Base-by-base conservation (phyloP, 2,329 filamentous ascomycete genomes). In the Fusarium palustre region DNA sequence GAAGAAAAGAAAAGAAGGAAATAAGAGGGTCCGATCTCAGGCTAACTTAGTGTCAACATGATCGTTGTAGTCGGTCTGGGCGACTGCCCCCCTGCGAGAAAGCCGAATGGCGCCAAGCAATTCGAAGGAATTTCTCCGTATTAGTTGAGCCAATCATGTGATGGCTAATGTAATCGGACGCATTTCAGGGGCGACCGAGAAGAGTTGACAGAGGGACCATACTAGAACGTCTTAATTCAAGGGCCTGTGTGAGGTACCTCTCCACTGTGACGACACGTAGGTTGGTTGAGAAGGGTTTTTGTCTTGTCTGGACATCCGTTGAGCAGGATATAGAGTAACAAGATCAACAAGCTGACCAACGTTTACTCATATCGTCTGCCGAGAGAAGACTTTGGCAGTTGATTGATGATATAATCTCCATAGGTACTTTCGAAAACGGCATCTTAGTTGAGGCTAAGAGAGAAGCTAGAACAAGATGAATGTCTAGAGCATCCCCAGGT, bases 11-110 rank as follows among this genome's bases (percentile, higher is more conserved):
- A 33, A 52, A 62, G 50, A 70, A 62, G 36, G 22, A 57, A 64
- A 65, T 66, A 74, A 74, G 70, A 72, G 72, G 73, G 48, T 28
- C 68, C 58, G 73, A 75, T 75, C 73, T 75, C 36, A 70, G 68
- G 59, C 62, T 75, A 22, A 39, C 36, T 22, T 39, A 75, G 73
- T 57, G 70, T 60, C 41, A n/a, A 50, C 56, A 68, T 64, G 69
- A 75, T 73, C 73, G 74, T 59, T 30, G 43, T 34, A 59, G 70
- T 69, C 64, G 52, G 66, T 70, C 52, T 47, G 30, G 60, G 62
- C 56, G 72, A 72, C 64, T n/a, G 57, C 43, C 64, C 41, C 64
- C 70, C 64, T 74, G 70, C 66, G 50, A 60, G 64, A 50, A 64
- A 70, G 63, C 61, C 67, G 55, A 72, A 55, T 45, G 56, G 64